Evolutionary conservation across 441 rosid genomes (phyloP), one percentile per base, ranked within the genome.

Genomic region (Breynia disticha): DNA sequence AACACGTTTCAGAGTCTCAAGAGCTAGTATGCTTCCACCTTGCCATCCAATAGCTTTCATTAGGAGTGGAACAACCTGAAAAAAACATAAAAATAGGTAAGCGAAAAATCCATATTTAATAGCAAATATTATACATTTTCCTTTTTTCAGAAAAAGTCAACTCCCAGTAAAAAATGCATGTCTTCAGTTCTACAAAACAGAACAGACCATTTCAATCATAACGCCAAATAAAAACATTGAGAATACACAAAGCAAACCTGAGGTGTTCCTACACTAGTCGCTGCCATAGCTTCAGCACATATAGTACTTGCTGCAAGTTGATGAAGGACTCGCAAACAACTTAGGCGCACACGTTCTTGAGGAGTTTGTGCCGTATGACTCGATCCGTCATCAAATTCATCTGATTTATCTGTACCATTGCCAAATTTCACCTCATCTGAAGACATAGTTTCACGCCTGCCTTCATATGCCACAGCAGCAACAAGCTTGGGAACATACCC

Each of bases 1-100:
- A 66, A 90, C 90, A 56, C 96, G 99, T 62, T 94, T 94, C 61
- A 94, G 73, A 22, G 97, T 94, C 82, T 94, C 97, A 41, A 94
- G 94, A 46, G 99, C 99, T 67, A 94, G 74, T 74, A 94, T 94
- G 80, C 97, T 94, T 72, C 99, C 99, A 61, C 99, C 97, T 70
- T 71, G 99, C 99, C 99, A 94, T 57, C 99, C 97, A 68, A 94
- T 94, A 53, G 99, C 96, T 76, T 94, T 94, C 99, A 94, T 89
- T 59, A 94, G 81, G 74, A 94, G 95, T 51, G 99, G 99, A 71
- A 94, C 99, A 70, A 94, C 99, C 99, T 94, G 77, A 63, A 70
- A 16, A 10, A 16, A 17, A 10, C 21, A 1, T 17, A 7, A 47
- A 3, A 47, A 4, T 4, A 7, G 18, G 50, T 19, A 14, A 47